Base-by-base conservation (phyloP, 805 yeast genomes). In the Komagataella pastoris region DNA sequence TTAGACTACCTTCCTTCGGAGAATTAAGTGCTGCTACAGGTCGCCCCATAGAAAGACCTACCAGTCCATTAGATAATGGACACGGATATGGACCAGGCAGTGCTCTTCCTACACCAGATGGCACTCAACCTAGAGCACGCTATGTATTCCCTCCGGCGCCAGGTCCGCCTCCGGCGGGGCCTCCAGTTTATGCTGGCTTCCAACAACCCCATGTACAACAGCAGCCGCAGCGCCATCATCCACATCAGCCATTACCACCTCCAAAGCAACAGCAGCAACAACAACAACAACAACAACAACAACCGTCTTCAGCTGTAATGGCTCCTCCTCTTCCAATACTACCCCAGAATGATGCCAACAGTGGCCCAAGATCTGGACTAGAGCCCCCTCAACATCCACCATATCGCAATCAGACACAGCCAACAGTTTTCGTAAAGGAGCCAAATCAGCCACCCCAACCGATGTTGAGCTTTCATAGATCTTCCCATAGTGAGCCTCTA, bases 1-100 rank as follows among this genome's bases (percentile, higher is more conserved):
- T 12, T 17, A 55, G 58, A 36, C 50, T 55, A 14, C 58, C 58
- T 17, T 54, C 58, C 7, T 55, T 55, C 18, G 49, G 47, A 17
- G 56, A 55, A 44, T 49, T 55, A 36, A 54, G 40, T 14, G 40
- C 40, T 30, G 40, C 40, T 10, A 30, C 40, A 1, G 40, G 40
- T 30, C 40, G 40, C 40, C 40, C 40, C 40, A 30, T 30, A 30
- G 40, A 30, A 10, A 30, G 40, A 30, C 40, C 40, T 5, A 30
- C 40, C 40, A 30, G 40, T 30, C 40, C 40, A 12, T 14, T 30
- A 10, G 40, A 30, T 30, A 30, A 30, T 14, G 40, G 40, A 8
- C 40, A 8, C 40, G 40, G 40, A 30, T 30, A 30, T 14, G 40
- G 40, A 10, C 40, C 40, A 30, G 40, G 40, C 14, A 30, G 14